A percentile compares a stretch with the other conserved stretches of the same genome.
phyloP scores from a whole-genome alignment of 192 early-diverging fungal genomes.

The Entomortierella beljakovae region DNA sequence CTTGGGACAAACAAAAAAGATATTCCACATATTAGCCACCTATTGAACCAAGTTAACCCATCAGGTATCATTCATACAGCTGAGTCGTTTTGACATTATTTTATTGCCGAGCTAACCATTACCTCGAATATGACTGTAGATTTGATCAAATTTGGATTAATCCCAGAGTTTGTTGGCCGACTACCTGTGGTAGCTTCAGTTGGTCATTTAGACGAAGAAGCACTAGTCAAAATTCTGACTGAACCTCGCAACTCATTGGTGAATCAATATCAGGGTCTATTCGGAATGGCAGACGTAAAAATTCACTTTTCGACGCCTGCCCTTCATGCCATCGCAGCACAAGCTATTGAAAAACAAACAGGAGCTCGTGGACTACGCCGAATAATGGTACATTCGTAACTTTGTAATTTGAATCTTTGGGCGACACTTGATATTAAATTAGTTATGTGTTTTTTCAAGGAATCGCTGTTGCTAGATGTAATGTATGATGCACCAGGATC shows the following conservation, averaged over 20 bases:
- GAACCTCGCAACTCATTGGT: conserved; percentile 88
- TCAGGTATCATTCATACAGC: conserved; percentile 9
- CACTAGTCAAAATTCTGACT: conserved; percentile 77
- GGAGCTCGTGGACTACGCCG: conserved; percentile 88
- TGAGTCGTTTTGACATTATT: no score
- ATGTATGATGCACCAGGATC: conserved; percentile 87
- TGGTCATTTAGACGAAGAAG: conserved; percentile 70
- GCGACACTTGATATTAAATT: no score
- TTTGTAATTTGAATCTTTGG: no score
- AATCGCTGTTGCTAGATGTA: conserved; percentile 78
- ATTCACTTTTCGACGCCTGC: conserved; percentile 79
- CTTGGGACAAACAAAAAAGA: conserved; percentile 23
- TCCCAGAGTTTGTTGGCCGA: conserved; percentile 92
- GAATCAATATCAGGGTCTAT: conserved; percentile 85
- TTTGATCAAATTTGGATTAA: conserved; percentile 86
- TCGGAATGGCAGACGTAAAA: conserved; percentile 73
- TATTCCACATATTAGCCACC: conserved; percentile 24
- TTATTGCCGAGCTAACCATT: no score
- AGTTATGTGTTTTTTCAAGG: conserved; percentile 59
- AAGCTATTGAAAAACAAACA: conserved; percentile 84
- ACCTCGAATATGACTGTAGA: no score
- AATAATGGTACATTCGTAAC: conserved; percentile 72
- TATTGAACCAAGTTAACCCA: conserved; percentile 42
- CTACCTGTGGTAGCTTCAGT: conserved; percentile 86
- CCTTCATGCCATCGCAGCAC: conserved; percentile 75